Evolutionary conservation across 805 yeast genomes (phyloP).

Genomic region (Clavispora vitiphila): DNA sequence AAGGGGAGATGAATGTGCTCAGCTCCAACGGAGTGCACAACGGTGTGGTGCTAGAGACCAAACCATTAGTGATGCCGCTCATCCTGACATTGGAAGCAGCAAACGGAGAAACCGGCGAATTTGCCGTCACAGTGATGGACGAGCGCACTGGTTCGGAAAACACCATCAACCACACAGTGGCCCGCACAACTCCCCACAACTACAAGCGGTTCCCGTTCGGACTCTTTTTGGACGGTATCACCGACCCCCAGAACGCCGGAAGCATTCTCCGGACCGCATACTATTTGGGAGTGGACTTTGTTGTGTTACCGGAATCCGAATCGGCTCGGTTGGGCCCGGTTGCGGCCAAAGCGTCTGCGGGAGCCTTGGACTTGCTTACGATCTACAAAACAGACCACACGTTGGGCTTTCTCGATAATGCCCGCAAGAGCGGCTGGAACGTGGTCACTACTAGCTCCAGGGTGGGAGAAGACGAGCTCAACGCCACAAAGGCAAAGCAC

Average conservation of each 20-base stretch:
- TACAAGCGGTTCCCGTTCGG: constrained; percentile 52
- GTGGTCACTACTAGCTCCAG: constrained; percentile 57
- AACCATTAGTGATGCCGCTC: constrained; percentile 39
- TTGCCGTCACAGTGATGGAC: constrained; percentile 15
- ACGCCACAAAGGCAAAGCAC: constrained; percentile 20
- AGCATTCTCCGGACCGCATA: constrained; percentile 77
- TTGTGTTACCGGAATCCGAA: constrained; percentile 63
- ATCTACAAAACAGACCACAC: constrained; percentile 58
- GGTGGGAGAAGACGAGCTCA: constrained; percentile 19
- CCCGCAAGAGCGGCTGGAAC: constrained; percentile 62
- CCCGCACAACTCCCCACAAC: constrained; percentile 18
- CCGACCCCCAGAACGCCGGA: constrained; percentile 86
- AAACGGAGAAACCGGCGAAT: constrained; percentile 13
- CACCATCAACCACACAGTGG: constrained; percentile 12
- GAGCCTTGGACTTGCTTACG: constrained; percentile 72
- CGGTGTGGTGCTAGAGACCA: constrained; percentile 69
- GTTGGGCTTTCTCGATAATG: constrained; percentile 52
- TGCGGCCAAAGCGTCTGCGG: constrained; percentile 77
- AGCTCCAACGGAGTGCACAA: constrained; percentile 74
- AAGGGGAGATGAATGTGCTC: constrained; percentile 54
- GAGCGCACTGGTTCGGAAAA: constrained; percentile 14
- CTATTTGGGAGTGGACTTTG: constrained; percentile 77
- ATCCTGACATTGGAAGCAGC: constrained; percentile 25
- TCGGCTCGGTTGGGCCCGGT: constrained; percentile 74
- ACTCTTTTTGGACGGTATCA: constrained; percentile 68